phyloP scores from a whole-genome alignment of 192 early-diverging fungal species.

The Backusella tarrabulga region DNA sequence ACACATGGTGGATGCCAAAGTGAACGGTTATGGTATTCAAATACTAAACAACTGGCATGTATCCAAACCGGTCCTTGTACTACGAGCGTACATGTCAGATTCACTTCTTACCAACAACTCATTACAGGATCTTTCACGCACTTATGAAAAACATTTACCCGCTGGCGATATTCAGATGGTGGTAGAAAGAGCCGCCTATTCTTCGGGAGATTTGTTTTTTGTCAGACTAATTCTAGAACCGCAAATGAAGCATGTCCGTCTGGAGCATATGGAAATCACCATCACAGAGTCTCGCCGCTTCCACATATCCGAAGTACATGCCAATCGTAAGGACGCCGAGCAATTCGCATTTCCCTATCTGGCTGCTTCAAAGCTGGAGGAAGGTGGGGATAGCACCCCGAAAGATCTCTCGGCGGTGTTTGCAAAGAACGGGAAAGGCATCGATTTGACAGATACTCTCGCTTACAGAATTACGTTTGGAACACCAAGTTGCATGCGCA shows the following conservation, averaged over 20 bases:
- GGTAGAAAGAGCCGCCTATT: slow-evolving; percentile 21
- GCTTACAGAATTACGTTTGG: slow-evolving; percentile 23
- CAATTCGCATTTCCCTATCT: slow-evolving; percentile 13
- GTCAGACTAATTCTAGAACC: slow-evolving; percentile 18
- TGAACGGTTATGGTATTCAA: neutral
- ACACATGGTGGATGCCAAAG: slow-evolving; percentile 21
- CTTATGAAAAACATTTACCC: slow-evolving; percentile 23
- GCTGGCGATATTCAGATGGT: slow-evolving; percentile 12
- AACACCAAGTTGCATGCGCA: slow-evolving; percentile 16
- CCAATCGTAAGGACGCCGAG: slow-evolving; percentile 9
- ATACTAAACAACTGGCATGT: slow-evolving; percentile 14
- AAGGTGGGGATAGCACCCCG: neutral
- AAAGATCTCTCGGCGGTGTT: neutral
- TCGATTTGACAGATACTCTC: slow-evolving; percentile 17
- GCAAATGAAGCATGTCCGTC: slow-evolving; percentile 19
- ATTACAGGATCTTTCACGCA: slow-evolving; percentile 25
- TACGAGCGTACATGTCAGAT: slow-evolving; percentile 27
- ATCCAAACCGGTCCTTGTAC: slow-evolving; percentile 24
- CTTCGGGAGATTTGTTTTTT: slow-evolving; percentile 24
- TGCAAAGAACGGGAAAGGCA: neutral
- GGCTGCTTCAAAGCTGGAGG: neutral
- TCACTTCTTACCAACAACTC: slow-evolving; percentile 18
- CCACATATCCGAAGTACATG: slow-evolving; percentile 10
- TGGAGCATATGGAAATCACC: slow-evolving; percentile 18
- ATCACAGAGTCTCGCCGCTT: slow-evolving; percentile 20